Percentiles rank a stretch among this genome's conserved stretches.
Evolutionary conservation across 106 monocot genomes (phyloP).

Genomic region (Dactylorhiza incarnata): DNA sequence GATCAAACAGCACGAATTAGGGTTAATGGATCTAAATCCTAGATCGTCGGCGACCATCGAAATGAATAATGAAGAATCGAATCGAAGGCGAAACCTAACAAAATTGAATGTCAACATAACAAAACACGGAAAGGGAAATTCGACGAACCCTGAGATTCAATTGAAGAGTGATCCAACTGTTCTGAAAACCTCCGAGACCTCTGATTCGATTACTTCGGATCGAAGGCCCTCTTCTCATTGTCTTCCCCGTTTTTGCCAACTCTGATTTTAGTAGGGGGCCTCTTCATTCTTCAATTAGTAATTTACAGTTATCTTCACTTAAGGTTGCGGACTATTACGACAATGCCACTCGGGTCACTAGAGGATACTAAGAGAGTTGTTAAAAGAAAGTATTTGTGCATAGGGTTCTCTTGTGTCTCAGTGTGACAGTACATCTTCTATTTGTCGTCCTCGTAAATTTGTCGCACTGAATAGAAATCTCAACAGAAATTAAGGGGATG

Average conservation of each 20-base stretch:
- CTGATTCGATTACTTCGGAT: slow-evolving; percentile 11
- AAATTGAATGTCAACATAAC: background rate
- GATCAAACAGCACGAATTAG: background rate
- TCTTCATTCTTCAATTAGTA: background rate
- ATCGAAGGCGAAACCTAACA: background rate
- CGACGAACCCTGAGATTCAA: background rate
- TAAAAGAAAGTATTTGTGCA: too few relatives aligned
- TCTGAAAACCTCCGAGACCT: slow-evolving; percentile 5
- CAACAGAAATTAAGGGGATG: too few relatives aligned
- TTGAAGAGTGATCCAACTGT: background rate
- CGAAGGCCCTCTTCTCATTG: slow-evolving; percentile 6
- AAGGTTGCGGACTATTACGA: background rate
- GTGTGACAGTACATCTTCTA: too few relatives aligned
- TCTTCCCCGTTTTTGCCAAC: background rate
- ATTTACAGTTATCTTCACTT: background rate
- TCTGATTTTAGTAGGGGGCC: background rate
- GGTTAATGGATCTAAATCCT: background rate
- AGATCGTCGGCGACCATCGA: background rate
- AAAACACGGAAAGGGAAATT: background rate
- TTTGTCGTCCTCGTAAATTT: too few relatives aligned
- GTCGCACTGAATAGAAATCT: too few relatives aligned
- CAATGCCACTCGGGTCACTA: background rate
- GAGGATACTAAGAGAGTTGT: too few relatives aligned
- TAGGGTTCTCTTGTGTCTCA: too few relatives aligned
- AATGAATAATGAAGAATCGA: background rate